Evolutionary conservation across 169 alveolate species (phyloP).

Genomic region (Plasmodium falciparum): DNA sequence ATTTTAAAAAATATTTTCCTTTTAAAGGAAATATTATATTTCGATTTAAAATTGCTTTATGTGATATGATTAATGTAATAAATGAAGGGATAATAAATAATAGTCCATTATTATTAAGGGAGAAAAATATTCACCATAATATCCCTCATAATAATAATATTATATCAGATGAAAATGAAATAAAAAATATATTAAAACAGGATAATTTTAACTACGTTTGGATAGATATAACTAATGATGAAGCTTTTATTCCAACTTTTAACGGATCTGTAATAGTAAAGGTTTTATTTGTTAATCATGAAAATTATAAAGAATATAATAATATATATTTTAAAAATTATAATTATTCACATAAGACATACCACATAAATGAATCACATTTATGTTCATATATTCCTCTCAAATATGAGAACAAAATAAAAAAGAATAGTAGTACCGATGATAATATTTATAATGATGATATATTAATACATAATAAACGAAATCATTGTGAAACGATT

Average conservation of each 20-base stretch:
- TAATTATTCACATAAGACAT: slow-evolving; percentile 7
- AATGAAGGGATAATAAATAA: slow-evolving; percentile 59
- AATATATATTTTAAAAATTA: slow-evolving; percentile 50
- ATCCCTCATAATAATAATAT: slow-evolving; percentile 6
- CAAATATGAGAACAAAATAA: background rate
- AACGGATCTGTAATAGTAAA: slow-evolving; percentile 46
- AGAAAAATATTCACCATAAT: slow-evolving; percentile 2
- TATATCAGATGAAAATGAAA: slow-evolving; percentile 66
- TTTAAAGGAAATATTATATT: slow-evolving; percentile 55
- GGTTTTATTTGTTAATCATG: slow-evolving; percentile 67
- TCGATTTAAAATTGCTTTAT: slow-evolving; percentile 47
- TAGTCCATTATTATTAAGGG: slow-evolving; percentile 30
- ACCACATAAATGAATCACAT: slow-evolving; percentile 29
- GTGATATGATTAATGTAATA: slow-evolving; percentile 57
- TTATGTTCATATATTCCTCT: slow-evolving; percentile 30
- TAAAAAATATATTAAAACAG: slow-evolving; percentile 65
- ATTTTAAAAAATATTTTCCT: slow-evolving; percentile 72
- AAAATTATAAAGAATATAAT: slow-evolving; percentile 53
- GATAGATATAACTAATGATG: slow-evolving; percentile 72
- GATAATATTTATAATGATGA: slow-evolving; percentile 25
- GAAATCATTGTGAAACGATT: background rate
- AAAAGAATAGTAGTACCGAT: slow-evolving; percentile 23
- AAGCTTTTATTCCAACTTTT: slow-evolving; percentile 39
- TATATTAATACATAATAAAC: background rate
- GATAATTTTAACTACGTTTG: slow-evolving; percentile 53